A percentile compares a stretch with the other conserved stretches of the same genome.
These are phyloP conservation scores for Penicillium verhagenii DNA, from an alignment of 495 filamentous ascomycete genomes.

Conservation along the genomic window DNA sequence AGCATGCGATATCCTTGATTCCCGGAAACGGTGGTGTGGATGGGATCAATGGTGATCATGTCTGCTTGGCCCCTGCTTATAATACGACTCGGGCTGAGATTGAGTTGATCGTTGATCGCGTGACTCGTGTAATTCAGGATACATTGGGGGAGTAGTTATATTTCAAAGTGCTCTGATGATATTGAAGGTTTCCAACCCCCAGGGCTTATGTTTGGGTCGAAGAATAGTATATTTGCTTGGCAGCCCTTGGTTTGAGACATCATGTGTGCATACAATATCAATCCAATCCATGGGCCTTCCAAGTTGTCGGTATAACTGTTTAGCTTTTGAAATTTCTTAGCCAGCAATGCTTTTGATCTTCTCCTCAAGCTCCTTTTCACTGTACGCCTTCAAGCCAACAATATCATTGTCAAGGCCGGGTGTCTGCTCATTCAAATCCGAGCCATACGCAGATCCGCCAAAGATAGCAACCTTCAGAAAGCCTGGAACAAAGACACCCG, in stretches of 20 bases:
- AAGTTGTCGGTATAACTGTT: background rate
- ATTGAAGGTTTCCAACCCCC: too few species aligned
- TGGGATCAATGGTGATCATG: slow-evolving; percentile 66
- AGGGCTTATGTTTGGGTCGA: too few species aligned
- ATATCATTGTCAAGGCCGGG: background rate
- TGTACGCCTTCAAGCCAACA: background rate
- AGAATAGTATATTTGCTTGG: too few species aligned
- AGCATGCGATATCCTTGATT: slow-evolving; percentile 65
- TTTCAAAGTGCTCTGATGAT: too few species aligned
- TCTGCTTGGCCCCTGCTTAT: slow-evolving; percentile 72
- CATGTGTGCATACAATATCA: too few species aligned
- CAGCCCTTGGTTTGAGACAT: too few species aligned
- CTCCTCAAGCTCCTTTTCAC: background rate
- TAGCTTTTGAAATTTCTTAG: background rate
- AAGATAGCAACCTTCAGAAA: slow-evolving; percentile 1
- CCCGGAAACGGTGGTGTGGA: slow-evolving; percentile 66
- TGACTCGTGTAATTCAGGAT: slow-evolving; percentile 28
- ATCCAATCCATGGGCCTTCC: too few species aligned
- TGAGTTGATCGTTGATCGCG: slow-evolving; percentile 50
- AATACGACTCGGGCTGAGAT: slow-evolving; percentile 60
- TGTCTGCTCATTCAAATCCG: slow-evolving; percentile 1
- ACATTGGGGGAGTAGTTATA: slow-evolving; percentile 20
- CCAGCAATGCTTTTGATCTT: background rate
- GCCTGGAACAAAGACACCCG: background rate
- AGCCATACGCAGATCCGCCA: background rate